A percentile compares a stretch with the other conserved stretches of the same genome.
These are phyloP conservation scores for Coffea humblotiana DNA, from an alignment of 305 asterid genomes.

Conservation along the genomic window DNA sequence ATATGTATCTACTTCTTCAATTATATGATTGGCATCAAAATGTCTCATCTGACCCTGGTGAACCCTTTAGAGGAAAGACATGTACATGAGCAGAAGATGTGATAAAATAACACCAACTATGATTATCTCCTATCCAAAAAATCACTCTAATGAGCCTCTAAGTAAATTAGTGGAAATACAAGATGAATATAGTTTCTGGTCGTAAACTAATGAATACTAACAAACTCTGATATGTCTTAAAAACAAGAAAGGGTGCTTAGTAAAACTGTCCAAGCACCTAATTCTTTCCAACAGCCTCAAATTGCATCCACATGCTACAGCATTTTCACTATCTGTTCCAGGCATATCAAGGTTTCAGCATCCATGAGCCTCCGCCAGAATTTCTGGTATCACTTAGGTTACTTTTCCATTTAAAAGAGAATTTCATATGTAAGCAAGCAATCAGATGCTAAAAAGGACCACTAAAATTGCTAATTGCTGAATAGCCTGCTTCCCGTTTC, in stretches of 20 bases:
- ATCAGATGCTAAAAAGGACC: background rate
- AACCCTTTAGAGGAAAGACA: background rate
- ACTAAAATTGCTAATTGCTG: background rate
- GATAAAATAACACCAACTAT: background rate
- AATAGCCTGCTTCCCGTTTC: background rate
- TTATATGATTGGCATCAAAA: background rate
- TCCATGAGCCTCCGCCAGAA: background rate
- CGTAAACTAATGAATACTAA: background rate
- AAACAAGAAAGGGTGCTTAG: background rate
- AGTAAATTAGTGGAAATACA: background rate
- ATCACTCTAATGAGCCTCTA: background rate
- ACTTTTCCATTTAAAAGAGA: background rate
- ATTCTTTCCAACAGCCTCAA: background rate
- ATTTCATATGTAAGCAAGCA: background rate
- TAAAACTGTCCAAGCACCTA: background rate
- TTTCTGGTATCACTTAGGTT: background rate
- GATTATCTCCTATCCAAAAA: background rate
- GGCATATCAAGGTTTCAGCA: background rate
- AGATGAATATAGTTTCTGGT: background rate
- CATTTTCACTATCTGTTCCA: background rate
- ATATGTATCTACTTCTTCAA: background rate
- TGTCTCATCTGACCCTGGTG: background rate
- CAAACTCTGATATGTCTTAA: background rate
- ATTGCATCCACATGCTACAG: background rate
- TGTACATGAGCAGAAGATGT: background rate